These are phyloP conservation scores for Cadophora sp. DNA, from an alignment of 2,329 filamentous ascomycete species.

Conservation along the genomic window DNA sequence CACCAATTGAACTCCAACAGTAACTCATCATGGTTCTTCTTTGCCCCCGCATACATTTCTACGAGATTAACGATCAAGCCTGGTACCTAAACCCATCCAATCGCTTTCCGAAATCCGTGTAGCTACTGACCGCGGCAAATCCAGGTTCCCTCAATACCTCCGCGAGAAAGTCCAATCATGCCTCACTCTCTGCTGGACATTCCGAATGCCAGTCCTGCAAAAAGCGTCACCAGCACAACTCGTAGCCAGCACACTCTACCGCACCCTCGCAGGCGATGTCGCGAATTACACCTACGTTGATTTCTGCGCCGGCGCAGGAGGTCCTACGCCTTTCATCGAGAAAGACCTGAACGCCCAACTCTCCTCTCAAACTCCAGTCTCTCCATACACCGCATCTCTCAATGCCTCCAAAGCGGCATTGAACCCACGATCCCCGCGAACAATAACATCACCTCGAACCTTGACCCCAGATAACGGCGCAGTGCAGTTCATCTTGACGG, in stretches of 20 bases:
- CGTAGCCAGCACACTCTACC: slow-evolving; percentile 63
- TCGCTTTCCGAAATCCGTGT: background rate
- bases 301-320: slow-evolving; percentile 78
- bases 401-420: slow-evolving; percentile 30
- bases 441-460: slow-evolving; percentile 1
- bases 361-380: slow-evolving; percentile 32
- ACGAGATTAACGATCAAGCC: slow-evolving; percentile 71
- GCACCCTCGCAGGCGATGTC: slow-evolving; percentile 55
- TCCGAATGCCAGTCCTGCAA: slow-evolving; percentile 64
- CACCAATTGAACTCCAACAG: slow-evolving; percentile 9
- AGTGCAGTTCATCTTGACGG: slow-evolving; percentile 68
- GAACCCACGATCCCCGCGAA: slow-evolving; percentile 37
- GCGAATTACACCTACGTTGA: slow-evolving; percentile 71
- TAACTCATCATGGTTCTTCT: slow-evolving; percentile 53
- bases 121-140: slow-evolving; percentile 26
- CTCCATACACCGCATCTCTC: slow-evolving; percentile 38
- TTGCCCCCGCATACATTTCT: slow-evolving; percentile 66
- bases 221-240: slow-evolving; percentile 62
- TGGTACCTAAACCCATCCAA: slow-evolving; percentile 55
- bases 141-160: slow-evolving; percentile 70
- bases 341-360: slow-evolving; percentile 59
- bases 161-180: slow-evolving; percentile 69
- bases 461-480: slow-evolving; percentile 36
- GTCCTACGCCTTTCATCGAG: slow-evolving; percentile 71
- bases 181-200: slow-evolving; percentile 69